Percentiles rank a stretch among this genome's conserved stretches.
Conservation (phyloP, 2,329 filamentous ascomycete species). For the Trichoderma atroviride region DNA sequence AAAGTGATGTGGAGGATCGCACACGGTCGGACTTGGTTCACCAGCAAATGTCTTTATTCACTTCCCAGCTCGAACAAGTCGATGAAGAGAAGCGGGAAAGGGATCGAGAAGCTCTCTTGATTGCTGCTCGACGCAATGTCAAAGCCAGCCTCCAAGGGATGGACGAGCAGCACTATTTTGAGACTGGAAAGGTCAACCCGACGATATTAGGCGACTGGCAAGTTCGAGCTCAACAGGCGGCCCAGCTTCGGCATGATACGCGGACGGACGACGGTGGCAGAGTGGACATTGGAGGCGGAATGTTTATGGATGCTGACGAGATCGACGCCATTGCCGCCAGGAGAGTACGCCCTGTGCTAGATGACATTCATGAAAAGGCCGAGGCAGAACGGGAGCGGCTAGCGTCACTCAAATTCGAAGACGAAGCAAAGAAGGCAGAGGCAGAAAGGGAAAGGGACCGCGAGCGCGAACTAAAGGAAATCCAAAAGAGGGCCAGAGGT, state of each 20-base stretch:
- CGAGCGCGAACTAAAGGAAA: conserved; percentile 57
- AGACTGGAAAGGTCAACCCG: conserved; percentile 74
- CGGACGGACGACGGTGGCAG: conserved; percentile 59
- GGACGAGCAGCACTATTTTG: conserved; percentile 76
- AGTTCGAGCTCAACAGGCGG: conserved; percentile 69
- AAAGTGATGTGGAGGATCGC: conserved; percentile 66
- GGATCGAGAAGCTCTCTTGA: conserved; percentile 75
- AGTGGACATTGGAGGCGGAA: conserved; percentile 76
- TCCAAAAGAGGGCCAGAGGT: conserved; percentile 62
- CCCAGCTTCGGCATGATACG: conserved; percentile 64
- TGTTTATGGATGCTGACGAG: conserved; percentile 74
- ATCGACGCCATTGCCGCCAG: conserved; percentile 78
- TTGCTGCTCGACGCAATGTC: conserved; percentile 84
- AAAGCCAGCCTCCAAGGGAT: conserved; percentile 74
- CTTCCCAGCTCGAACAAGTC: conserved; percentile 65
- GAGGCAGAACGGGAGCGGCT: conserved; percentile 71
- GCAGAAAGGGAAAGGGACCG: conserved; percentile 50
- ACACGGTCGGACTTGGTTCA: conserved; percentile 72
- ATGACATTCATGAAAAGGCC: conserved; percentile 81
- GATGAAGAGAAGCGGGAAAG: conserved; percentile 73
- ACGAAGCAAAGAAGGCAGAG: conserved; percentile 59
- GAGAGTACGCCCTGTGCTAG: conserved; percentile 78
- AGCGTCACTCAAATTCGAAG: conserved; percentile 64
- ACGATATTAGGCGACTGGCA: conserved; percentile 78
- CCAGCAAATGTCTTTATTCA: conserved; percentile 78